Conservation (phyloP, 208 protist genomes). For the Crithidia acanthocephali region DNA sequence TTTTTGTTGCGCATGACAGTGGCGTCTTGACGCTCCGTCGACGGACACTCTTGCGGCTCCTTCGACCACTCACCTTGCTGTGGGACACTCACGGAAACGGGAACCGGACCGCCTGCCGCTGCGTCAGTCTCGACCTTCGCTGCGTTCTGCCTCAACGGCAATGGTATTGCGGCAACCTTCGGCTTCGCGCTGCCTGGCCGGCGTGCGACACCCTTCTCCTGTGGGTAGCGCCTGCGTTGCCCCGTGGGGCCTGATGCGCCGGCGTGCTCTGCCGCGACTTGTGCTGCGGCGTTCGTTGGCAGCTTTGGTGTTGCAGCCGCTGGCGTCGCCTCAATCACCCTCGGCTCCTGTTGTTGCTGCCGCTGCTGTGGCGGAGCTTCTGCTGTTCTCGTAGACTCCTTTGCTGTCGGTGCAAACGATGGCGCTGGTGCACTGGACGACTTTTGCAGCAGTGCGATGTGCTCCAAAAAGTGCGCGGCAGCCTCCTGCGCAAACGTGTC, state of each 20-base stretch:
- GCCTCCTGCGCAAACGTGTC: neutral
- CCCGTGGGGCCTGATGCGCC: neutral
- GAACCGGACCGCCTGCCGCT: too few relatives aligned
- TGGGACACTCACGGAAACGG: too few relatives aligned
- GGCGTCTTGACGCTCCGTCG: too few relatives aligned
- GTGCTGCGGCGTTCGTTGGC: neutral
- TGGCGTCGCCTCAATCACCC: too few relatives aligned
- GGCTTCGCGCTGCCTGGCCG: neutral
- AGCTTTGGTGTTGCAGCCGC: too few relatives aligned
- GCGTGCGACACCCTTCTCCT: neutral
- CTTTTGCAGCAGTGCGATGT: conserved; percentile 3
- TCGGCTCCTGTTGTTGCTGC: neutral
- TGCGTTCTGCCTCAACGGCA: too few relatives aligned
- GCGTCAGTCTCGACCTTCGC: too few relatives aligned
- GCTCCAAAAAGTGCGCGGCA: neutral
- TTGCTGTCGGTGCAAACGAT: neutral
- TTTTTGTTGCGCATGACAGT: too few relatives aligned
- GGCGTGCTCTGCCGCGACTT: neutral
- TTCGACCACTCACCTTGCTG: too few relatives aligned
- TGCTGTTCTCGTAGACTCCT: neutral
- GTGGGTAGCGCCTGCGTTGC: neutral
- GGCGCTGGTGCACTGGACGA: neutral
- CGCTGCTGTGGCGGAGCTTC: neutral
- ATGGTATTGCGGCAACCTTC: neutral
- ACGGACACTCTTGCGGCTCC: too few relatives aligned